A percentile compares a stretch with the other conserved stretches of the same genome.
phyloP scores from a whole-genome alignment of 139 green algal genomes.

The Chlamydomonas sp. region DNA sequence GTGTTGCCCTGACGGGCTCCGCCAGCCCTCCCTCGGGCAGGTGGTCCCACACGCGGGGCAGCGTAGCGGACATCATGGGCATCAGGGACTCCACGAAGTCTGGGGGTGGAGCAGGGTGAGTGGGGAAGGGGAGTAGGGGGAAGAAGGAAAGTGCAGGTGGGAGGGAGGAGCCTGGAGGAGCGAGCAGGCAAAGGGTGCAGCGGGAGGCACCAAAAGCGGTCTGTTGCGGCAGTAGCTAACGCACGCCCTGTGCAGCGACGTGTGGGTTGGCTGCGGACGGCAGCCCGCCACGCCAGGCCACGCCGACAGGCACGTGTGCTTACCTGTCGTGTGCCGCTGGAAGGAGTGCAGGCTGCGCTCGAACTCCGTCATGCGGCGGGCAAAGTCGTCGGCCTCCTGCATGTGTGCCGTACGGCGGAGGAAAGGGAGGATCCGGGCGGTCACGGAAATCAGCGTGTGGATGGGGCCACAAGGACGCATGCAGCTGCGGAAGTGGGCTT shows the following conservation, averaged over 20 bases:
- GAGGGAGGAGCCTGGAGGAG: too few species aligned
- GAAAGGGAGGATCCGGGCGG: too few species aligned
- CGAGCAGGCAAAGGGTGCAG: too few species aligned
- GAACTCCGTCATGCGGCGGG: slow-evolving; percentile 21
- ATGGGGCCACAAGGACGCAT: too few species aligned
- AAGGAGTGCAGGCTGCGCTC: slow-evolving; percentile 13
- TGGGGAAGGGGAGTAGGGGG: not conserved
- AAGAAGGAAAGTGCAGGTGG: not conserved
- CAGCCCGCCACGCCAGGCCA: not conserved
- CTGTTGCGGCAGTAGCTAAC: too few species aligned
- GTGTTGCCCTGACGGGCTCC: slow-evolving; percentile 33
- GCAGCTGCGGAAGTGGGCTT: too few species aligned
- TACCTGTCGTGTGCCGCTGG: slow-evolving; percentile 22
- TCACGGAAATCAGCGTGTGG: too few species aligned
- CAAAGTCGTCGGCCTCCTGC: slow-evolving; percentile 30
- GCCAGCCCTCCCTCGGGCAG: slow-evolving; percentile 37
- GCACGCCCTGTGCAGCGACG: too few species aligned
- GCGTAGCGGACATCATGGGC: slow-evolving; percentile 46
- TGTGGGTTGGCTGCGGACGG: not conserved
- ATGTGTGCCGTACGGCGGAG: too few species aligned
- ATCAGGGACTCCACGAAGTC: slow-evolving; percentile 39
- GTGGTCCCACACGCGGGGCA: slow-evolving; percentile 54
- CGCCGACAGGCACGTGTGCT: not conserved
- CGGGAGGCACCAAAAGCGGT: too few species aligned
- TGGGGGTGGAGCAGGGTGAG: not conserved